Percentiles rank a stretch among this genome's conserved stretches.
Evolutionary conservation across 1,139 yeast genomes (phyloP).

Genomic region (Debaryomyces coudertii): DNA sequence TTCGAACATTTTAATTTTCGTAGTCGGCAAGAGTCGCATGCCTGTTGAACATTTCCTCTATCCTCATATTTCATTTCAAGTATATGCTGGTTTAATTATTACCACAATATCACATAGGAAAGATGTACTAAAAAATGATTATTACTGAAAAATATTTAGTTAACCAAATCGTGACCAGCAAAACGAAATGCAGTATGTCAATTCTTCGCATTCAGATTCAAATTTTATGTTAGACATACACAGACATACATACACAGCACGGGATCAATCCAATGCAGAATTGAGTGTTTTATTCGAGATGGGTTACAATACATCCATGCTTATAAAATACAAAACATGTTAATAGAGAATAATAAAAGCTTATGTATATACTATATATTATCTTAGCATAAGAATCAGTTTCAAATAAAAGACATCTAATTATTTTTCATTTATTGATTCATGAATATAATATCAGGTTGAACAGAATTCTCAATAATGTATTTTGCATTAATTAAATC

Average conservation of each 20-base stretch:
- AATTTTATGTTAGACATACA: not conserved
- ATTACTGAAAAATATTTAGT: not conserved
- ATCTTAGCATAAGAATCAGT: not conserved
- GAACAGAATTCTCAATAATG: constrained; percentile 13
- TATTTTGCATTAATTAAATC: constrained; percentile 22
- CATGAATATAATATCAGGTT: constrained; percentile 4
- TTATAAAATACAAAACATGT: not conserved
- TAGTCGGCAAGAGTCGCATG: constrained; percentile 33
- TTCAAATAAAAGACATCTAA: too few relatives aligned
- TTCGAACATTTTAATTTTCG: constrained; percentile 33
- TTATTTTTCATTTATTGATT: not conserved
- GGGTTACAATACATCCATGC: not conserved
- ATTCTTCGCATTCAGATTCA: not conserved
- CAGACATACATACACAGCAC: not conserved
- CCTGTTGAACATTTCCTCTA: constrained; percentile 18
- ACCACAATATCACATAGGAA: not conserved
- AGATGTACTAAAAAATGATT: not conserved
- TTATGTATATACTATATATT: not conserved
- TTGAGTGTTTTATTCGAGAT: too few relatives aligned
- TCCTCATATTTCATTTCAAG: constrained; percentile 2
- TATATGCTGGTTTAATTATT: not conserved
- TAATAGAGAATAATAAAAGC: not conserved
- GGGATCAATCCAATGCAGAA: too few relatives aligned
- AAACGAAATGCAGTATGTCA: not conserved
- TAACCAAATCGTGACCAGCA: not conserved